These are phyloP conservation scores for Trichothecium roseum DNA, from an alignment of 2,329 filamentous ascomycete genomes.

Conservation along the genomic window DNA sequence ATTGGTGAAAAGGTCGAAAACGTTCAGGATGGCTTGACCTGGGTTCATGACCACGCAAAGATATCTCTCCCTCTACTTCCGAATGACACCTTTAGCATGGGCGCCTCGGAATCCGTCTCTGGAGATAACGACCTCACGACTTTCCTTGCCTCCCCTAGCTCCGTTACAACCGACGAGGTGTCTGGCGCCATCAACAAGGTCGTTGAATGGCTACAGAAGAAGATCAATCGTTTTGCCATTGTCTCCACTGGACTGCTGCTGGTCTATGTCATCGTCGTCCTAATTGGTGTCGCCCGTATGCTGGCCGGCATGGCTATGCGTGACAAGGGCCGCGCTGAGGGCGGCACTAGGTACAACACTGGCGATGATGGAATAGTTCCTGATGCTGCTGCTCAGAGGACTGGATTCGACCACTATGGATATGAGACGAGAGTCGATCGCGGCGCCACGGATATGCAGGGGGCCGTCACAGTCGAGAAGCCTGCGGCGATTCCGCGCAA, in stretches of 20 bases:
- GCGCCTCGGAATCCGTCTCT: conserved; percentile 51
- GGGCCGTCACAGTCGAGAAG: too few relatives aligned
- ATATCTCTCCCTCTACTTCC: conserved; percentile 69
- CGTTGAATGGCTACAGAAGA: conserved; percentile 52
- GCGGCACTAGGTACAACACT: too few relatives aligned
- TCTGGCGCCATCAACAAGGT: conserved; percentile 65
- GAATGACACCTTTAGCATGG: conserved; percentile 74
- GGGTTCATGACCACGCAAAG: conserved; percentile 81
- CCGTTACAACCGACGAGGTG: conserved; percentile 70
- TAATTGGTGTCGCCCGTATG: conserved; percentile 63
- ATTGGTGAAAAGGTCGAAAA: conserved; percentile 76
- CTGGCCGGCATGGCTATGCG: conserved; percentile 47
- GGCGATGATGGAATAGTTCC: too few relatives aligned
- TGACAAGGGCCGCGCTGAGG: conserved; percentile 30
- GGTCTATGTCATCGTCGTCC: conserved; percentile 66
- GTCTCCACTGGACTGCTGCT: conserved; percentile 67
- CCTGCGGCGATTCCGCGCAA: too few relatives aligned
- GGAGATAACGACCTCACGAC: conserved; percentile 50
- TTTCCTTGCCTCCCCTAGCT: conserved; percentile 70
- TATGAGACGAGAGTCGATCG: too few relatives aligned
- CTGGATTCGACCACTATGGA: too few relatives aligned
- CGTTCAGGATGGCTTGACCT: conserved; percentile 82
- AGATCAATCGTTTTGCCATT: conserved; percentile 66
- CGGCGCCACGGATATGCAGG: too few relatives aligned
- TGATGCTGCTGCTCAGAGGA: too few relatives aligned